Percentiles rank a stretch among this genome's conserved stretches.
These are phyloP conservation scores for Margaritispora aquatica DNA, from an alignment of 495 filamentous ascomycete genomes.

Conservation along the genomic window DNA sequence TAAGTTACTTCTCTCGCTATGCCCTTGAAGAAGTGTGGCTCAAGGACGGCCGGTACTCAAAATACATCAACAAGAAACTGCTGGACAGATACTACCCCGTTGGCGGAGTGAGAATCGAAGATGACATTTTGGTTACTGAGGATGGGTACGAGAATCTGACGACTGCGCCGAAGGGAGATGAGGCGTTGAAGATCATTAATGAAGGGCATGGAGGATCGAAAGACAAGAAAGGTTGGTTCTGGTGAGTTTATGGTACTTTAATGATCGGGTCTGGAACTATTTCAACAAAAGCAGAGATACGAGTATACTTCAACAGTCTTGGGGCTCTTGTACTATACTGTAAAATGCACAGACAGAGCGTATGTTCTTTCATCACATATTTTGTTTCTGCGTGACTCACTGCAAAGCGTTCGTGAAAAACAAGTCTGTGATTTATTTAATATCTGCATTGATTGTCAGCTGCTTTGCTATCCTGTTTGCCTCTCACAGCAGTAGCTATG, in stretches of 20 bases:
- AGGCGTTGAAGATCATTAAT: conserved; percentile 55
- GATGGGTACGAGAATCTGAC: conserved; percentile 80
- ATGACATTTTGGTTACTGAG: conserved; percentile 77
- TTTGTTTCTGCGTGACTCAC: no score
- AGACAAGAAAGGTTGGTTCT: background rate
- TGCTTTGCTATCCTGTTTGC: no score
- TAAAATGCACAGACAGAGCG: background rate
- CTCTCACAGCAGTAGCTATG: no score
- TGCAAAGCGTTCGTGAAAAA: no score
- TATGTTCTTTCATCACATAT: background rate
- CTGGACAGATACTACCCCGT: conserved; percentile 68
- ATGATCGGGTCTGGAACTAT: background rate
- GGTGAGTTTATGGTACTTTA: background rate
- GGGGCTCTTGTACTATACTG: background rate
- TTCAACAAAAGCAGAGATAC: background rate
- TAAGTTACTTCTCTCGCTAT: conserved; percentile 54
- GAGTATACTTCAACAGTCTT: background rate
- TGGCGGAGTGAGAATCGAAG: conserved; percentile 89
- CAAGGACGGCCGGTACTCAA: conserved; percentile 49
- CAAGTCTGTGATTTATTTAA: no score
- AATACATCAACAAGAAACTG: conserved; percentile 68
- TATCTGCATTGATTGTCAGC: no score
- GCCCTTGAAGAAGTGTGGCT: conserved; percentile 59
- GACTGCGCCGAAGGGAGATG: conserved; percentile 71
- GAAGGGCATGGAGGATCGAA: background rate